Percentiles rank a stretch among this genome's conserved stretches.
Conservation (phyloP, 2,329 filamentous ascomycete species). For the Aspergillus pseudonomiae region DNA sequence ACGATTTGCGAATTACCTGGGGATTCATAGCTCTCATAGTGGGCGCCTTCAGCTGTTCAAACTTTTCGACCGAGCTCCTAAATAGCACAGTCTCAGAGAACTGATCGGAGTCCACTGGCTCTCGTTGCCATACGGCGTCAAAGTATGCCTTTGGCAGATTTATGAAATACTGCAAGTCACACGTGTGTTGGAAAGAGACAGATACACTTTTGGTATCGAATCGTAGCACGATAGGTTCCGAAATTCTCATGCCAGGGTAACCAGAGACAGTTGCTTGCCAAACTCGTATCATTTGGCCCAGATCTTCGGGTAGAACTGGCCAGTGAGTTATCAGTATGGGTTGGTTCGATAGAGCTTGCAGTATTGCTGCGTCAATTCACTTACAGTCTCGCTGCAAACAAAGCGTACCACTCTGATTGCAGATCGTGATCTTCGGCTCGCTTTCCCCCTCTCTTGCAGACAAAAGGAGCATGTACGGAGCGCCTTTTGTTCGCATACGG, state of each 20-base stretch:
- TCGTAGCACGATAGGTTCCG: slow-evolving; percentile 31
- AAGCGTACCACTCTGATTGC: slow-evolving; percentile 37
- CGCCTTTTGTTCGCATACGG: slow-evolving; percentile 34
- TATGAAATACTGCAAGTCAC: slow-evolving; percentile 33
- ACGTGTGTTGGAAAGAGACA: slow-evolving; percentile 33
- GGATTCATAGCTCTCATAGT: slow-evolving; percentile 35
- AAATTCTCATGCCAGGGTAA: slow-evolving; percentile 18
- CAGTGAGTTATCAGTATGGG: neutral
- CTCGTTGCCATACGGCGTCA: slow-evolving; percentile 32
- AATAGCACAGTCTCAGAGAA: slow-evolving; percentile 35
- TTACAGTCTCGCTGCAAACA: slow-evolving; percentile 34
- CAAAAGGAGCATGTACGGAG: slow-evolving; percentile 37
- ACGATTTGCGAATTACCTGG: slow-evolving; percentile 27
- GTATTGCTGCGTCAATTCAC: slow-evolving; percentile 2
- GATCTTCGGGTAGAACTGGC: slow-evolving; percentile 26
- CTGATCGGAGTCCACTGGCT: slow-evolving; percentile 31
- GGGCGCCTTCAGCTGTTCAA: slow-evolving; percentile 33
- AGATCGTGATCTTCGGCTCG: slow-evolving; percentile 35
- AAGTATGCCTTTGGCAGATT: slow-evolving; percentile 36
- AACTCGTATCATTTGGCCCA: slow-evolving; percentile 24
- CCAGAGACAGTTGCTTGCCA: slow-evolving; percentile 22
- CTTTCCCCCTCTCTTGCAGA: slow-evolving; percentile 35
- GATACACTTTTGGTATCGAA: slow-evolving; percentile 30
- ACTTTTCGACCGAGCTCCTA: slow-evolving; percentile 31
- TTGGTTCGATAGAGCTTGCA: too few relatives aligned